A percentile compares a stretch with the other conserved stretches of the same genome.
Conservation (phyloP, 306 rosid genomes). For the Oxytropis ochrocephala region DNA sequence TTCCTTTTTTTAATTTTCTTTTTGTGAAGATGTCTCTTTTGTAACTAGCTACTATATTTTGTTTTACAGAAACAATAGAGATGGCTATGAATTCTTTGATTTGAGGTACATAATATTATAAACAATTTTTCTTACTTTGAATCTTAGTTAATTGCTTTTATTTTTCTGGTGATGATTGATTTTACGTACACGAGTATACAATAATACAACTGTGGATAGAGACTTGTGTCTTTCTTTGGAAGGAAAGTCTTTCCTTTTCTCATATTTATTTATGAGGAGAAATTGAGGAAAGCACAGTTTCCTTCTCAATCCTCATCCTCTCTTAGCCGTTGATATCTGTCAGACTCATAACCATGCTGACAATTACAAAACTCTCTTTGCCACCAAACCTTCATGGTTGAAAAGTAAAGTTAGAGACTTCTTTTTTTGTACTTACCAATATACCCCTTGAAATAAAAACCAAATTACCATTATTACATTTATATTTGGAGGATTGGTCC, state of each 20-base stretch:
- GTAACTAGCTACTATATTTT: background rate
- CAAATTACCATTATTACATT: background rate
- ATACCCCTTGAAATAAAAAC: background rate
- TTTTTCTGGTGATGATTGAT: slow-evolving; percentile 38
- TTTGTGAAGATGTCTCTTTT: background rate
- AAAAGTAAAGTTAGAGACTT: slow-evolving; percentile 34
- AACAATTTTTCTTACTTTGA: background rate
- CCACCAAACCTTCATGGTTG: slow-evolving; percentile 19
- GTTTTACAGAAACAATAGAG: slow-evolving; percentile 8
- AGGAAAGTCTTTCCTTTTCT: slow-evolving; percentile 45
- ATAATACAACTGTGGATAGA: slow-evolving; percentile 38
- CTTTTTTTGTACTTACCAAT: slow-evolving; percentile 9
- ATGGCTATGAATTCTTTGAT: slow-evolving; percentile 14
- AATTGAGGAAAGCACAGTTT: slow-evolving; percentile 26
- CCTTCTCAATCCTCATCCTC: slow-evolving; percentile 25
- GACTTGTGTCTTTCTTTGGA: slow-evolving; percentile 77
- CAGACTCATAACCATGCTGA: slow-evolving; percentile 14
- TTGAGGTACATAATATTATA: background rate
- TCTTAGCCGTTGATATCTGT: slow-evolving; percentile 24
- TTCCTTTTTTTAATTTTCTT: slow-evolving; percentile 1
- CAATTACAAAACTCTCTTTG: slow-evolving; percentile 8
- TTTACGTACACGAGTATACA: slow-evolving; percentile 26
- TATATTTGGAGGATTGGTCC: background rate
- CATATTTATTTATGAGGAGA: slow-evolving; percentile 21
- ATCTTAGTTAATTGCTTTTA: background rate